Evolutionary conservation across 1,139 yeast genomes (phyloP).

Genomic region (Saccharomyces hybrid): DNA sequence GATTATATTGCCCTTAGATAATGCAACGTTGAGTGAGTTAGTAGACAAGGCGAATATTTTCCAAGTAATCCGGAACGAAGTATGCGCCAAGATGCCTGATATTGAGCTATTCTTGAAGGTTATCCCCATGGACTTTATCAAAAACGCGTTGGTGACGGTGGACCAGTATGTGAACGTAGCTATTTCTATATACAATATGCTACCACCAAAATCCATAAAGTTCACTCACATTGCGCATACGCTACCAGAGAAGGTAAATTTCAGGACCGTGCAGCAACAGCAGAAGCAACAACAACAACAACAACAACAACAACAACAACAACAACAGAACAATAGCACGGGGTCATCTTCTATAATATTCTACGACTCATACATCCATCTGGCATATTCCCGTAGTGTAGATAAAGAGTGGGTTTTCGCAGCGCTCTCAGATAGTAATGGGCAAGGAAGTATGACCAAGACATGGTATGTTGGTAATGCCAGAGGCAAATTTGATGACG

Average conservation of each 20-base stretch:
- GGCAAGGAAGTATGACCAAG: slow-evolving; percentile 53
- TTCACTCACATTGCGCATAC: slow-evolving; percentile 31
- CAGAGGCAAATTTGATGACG: slow-evolving; percentile 45
- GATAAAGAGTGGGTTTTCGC: slow-evolving; percentile 83
- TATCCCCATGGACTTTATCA: slow-evolving; percentile 48
- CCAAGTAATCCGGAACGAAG: slow-evolving; percentile 39
- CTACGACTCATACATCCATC: slow-evolving; percentile 74
- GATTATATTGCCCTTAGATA: slow-evolving; percentile 30
- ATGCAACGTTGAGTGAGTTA: slow-evolving; percentile 37
- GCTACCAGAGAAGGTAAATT: slow-evolving; percentile 36
- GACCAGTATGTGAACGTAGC: slow-evolving; percentile 40
- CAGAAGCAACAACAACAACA: background rate
- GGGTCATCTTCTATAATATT: slow-evolving; percentile 32
- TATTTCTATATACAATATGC: slow-evolving; percentile 55
- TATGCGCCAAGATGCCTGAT: slow-evolving; percentile 40
- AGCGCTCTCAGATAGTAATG: slow-evolving; percentile 85
- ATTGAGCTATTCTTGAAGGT: slow-evolving; percentile 45
- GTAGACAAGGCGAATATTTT: slow-evolving; percentile 44
- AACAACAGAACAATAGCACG: background rate
- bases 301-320: background rate
- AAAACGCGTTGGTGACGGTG: slow-evolving; percentile 31
- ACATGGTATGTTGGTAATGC: slow-evolving; percentile 53
- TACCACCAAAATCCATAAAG: slow-evolving; percentile 35
- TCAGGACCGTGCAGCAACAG: slow-evolving; percentile 41
- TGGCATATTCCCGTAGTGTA: slow-evolving; percentile 75